phyloP scores from a whole-genome alignment of 2,329 filamentous ascomycete genomes.

The Mariannaea elegans region DNA sequence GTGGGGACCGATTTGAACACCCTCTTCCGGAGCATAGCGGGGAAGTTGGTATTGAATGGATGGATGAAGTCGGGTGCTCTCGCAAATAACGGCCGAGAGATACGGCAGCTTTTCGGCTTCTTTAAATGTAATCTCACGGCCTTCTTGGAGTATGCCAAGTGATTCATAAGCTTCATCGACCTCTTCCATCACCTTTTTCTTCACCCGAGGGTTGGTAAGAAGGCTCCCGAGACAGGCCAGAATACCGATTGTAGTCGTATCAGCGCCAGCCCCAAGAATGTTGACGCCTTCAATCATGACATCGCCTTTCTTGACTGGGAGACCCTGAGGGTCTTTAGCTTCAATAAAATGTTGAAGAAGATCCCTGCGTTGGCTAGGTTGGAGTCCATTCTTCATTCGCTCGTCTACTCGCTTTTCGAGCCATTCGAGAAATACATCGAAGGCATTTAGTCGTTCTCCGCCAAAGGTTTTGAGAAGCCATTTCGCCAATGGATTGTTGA shows the following conservation, averaged over 20 bases:
- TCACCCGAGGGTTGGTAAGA: background rate
- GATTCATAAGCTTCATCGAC: conserved; percentile 11
- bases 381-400: conserved; percentile 8
- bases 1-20: conserved; percentile 2
- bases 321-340: conserved; percentile 7
- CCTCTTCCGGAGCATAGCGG: background rate
- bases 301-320: conserved; percentile 6
- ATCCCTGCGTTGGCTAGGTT: conserved; percentile 5
- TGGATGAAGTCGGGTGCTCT: conserved; percentile 18
- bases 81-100: conserved; percentile 15
- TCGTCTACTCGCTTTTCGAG: conserved; percentile 14
- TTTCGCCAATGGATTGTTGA: conserved; percentile 18
- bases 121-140: conserved; percentile 21
- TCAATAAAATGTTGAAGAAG: conserved; percentile 23
- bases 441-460: conserved; percentile 14
- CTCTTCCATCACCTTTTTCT: conserved; percentile 10
- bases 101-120: conserved; percentile 19
- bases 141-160: background rate
- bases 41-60: conserved; percentile 28
- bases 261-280: conserved; percentile 22
- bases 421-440: conserved; percentile 22
- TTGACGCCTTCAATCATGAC: conserved; percentile 27
- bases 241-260: conserved; percentile 22
- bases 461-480: conserved; percentile 5
- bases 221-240: conserved; percentile 17